Evolutionary conservation across 371 early-diverging fungal species (phyloP).

Genomic region (Dichotomocladium elegans): DNA sequence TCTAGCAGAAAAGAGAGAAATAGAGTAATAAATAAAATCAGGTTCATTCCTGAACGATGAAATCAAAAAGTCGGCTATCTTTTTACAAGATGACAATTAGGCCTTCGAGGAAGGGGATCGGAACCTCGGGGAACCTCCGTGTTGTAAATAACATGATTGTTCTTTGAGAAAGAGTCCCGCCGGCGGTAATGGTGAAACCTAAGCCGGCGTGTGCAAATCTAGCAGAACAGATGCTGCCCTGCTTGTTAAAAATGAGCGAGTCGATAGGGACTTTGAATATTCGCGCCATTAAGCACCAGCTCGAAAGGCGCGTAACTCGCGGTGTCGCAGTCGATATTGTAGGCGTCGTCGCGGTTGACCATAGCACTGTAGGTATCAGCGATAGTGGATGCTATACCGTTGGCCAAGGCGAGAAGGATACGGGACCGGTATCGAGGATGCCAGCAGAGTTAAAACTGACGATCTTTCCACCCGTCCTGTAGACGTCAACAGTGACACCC

Average conservation of each 20-base stretch:
- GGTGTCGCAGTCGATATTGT: constrained; percentile 22
- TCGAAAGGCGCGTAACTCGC: constrained; percentile 14
- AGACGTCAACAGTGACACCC: constrained; percentile 1
- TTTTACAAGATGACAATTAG: too few relatives aligned
- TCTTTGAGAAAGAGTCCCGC: constrained; percentile 48
- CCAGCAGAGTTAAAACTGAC: constrained; percentile 7
- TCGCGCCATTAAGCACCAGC: constrained; percentile 15
- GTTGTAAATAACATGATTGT: constrained; percentile 35
- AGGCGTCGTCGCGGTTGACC: constrained; percentile 22
- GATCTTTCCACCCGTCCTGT: background rate
- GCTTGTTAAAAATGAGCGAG: constrained; percentile 15
- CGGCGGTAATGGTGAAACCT: constrained; percentile 26
- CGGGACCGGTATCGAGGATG: constrained; percentile 28
- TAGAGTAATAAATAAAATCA: too few relatives aligned
- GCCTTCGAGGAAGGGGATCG: constrained; percentile 21
- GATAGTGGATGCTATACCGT: constrained; percentile 9
- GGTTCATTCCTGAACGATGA: too few relatives aligned
- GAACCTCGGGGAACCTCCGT: constrained; percentile 13
- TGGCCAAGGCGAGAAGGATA: constrained; percentile 20
- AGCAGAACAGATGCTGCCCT: constrained; percentile 15
- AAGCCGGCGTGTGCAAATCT: constrained; percentile 26
- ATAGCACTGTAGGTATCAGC: constrained; percentile 16
- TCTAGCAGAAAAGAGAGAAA: too few relatives aligned
- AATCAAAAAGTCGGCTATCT: too few relatives aligned
- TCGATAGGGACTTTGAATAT: constrained; percentile 17